Conservation (phyloP, 495 filamentous ascomycete species). For the Penicillium samsonianum region DNA sequence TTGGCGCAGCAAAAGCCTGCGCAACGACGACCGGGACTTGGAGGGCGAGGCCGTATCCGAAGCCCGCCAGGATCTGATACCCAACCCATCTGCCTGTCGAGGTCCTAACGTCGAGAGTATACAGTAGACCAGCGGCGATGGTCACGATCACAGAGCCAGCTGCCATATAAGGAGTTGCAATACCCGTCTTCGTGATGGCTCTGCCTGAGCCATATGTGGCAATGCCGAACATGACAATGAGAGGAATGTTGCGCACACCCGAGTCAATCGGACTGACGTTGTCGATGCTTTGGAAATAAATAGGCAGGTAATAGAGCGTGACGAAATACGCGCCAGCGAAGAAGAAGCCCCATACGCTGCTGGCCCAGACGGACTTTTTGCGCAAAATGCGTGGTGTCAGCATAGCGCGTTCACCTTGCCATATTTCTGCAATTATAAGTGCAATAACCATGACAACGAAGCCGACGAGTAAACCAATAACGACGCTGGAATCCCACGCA, state of each 20-base stretch:
- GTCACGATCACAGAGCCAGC: constrained; percentile 49
- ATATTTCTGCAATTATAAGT: constrained; percentile 29
- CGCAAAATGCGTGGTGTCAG: background rate
- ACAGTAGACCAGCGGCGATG: constrained; percentile 63
- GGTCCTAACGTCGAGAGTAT: constrained; percentile 41
- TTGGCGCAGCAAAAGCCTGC: background rate
- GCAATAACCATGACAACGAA: constrained; percentile 30
- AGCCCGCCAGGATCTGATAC: constrained; percentile 59
- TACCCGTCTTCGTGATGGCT: constrained; percentile 52
- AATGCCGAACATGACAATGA: constrained; percentile 51
- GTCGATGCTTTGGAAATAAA: constrained; percentile 72
- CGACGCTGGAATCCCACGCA: constrained; percentile 30
- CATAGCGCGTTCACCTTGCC: constrained; percentile 30
- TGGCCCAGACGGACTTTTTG: constrained; percentile 3
- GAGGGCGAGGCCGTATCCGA: constrained; percentile 10
- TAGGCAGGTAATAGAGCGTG: constrained; percentile 51
- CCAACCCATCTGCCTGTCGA: constrained; percentile 59
- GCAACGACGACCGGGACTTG: background rate
- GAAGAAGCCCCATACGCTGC: constrained; percentile 28
- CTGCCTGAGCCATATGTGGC: constrained; percentile 54
- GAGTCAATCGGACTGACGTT: constrained; percentile 59
- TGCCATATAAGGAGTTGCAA: constrained; percentile 55
- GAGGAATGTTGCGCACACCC: constrained; percentile 68
- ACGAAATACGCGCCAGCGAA: constrained; percentile 23
- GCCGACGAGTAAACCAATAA: constrained; percentile 38